A percentile compares a stretch with the other conserved stretches of the same genome.
Evolutionary conservation across 352 stramenopile genomes (phyloP).

Genomic region (Phytophthora cryptogea): DNA sequence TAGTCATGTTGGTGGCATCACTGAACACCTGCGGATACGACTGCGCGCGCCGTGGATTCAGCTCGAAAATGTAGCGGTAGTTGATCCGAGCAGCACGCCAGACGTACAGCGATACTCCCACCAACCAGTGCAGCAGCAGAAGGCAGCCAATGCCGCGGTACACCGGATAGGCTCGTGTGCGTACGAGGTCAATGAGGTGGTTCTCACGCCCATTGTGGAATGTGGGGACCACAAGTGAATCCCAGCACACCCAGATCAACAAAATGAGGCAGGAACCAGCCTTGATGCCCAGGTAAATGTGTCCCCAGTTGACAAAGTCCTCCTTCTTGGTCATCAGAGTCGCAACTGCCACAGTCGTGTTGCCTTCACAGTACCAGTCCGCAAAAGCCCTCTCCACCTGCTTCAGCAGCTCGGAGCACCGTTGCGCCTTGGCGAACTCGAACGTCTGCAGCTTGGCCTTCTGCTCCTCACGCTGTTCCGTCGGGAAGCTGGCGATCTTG

Average conservation of each 20-base stretch:
- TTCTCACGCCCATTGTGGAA: constrained; percentile 68
- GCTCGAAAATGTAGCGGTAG: constrained; percentile 97
- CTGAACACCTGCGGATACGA: constrained; percentile 93
- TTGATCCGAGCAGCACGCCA: constrained; percentile 92
- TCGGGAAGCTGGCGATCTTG: constrained; percentile 45
- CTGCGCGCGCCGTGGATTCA: constrained; percentile 87
- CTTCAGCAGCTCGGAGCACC: constrained; percentile 53
- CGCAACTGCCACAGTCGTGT: constrained; percentile 69
- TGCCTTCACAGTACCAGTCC: constrained; percentile 77
- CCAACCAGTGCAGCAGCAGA: constrained; percentile 96
- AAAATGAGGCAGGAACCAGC: constrained; percentile 78
- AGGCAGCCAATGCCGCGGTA: constrained; percentile 95
- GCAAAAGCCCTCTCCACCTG: constrained; percentile 75
- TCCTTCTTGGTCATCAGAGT: constrained; percentile 83
- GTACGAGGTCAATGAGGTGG: constrained; percentile 77
- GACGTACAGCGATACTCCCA: constrained; percentile 90
- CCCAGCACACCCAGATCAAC: constrained; percentile 95
- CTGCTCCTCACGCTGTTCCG: constrained; percentile 44
- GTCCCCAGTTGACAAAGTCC: constrained; percentile 75
- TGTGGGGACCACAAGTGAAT: constrained; percentile 87
- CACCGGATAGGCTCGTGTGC: constrained; percentile 91
- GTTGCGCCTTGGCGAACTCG: constrained; percentile 59
- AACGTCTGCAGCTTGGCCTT: constrained; percentile 55
- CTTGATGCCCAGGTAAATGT: constrained; percentile 89
- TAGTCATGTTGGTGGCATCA: constrained; percentile 95